Evolutionary conservation across 306 rosid species (phyloP).

Genomic region (Dryas alaskensis): DNA sequence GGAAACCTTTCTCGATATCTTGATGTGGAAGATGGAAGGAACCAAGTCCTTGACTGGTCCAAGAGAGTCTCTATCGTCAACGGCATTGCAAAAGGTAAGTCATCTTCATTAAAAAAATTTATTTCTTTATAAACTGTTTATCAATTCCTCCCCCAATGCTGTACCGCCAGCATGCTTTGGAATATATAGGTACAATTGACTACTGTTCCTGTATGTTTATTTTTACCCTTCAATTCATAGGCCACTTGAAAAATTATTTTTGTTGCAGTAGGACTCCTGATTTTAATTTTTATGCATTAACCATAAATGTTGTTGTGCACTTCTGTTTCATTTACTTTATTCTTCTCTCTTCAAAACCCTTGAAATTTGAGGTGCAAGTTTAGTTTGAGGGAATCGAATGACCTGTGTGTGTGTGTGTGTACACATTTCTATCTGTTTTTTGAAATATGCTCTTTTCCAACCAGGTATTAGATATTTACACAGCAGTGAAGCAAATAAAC

Average conservation of each 20-base stretch:
- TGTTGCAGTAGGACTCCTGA: background rate
- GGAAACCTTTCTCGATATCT: slow-evolving; percentile 68
- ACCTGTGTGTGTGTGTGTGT: background rate
- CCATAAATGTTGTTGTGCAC: background rate
- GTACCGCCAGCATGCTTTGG: too few species aligned
- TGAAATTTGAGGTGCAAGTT: background rate
- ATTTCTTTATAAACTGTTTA: too few species aligned
- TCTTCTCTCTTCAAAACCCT: background rate
- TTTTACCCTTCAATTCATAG: background rate
- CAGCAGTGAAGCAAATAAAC: slow-evolving; percentile 53
- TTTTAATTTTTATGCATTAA: background rate
- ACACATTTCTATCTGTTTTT: background rate
- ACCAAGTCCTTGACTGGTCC: slow-evolving; percentile 72
- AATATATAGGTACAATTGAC: too few species aligned
- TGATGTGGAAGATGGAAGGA: slow-evolving; percentile 61
- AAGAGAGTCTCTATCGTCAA: slow-evolving; percentile 66
- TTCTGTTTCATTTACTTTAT: background rate
- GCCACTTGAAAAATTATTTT: background rate
- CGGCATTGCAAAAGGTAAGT: slow-evolving; percentile 85
- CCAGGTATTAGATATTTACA: slow-evolving; percentile 84
- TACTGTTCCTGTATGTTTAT: too few species aligned
- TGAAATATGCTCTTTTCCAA: slow-evolving; percentile 20
- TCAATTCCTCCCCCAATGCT: too few species aligned
- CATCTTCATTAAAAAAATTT: background rate
- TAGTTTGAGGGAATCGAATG: background rate